Conservation (phyloP, 2,329 filamentous ascomycete species). For the Aspergillus bombycis region DNA sequence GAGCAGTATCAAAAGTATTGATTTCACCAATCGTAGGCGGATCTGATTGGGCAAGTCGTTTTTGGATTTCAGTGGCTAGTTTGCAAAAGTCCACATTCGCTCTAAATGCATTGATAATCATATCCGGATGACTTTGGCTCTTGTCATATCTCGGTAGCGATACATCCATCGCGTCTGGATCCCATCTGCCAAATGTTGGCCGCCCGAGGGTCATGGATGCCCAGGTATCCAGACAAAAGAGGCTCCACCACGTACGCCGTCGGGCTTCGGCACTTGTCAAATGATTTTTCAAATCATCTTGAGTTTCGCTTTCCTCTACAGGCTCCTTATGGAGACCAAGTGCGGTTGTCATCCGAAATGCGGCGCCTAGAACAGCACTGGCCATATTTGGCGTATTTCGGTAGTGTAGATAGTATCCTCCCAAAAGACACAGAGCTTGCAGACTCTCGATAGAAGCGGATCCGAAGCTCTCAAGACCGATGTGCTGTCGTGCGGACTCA, state of each 20-base stretch:
- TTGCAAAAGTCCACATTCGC: constrained; percentile 9
- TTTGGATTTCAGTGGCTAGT: constrained; percentile 9
- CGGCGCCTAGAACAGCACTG: constrained; percentile 20
- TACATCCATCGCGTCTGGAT: constrained; percentile 10
- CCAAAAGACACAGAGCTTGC: constrained; percentile 22
- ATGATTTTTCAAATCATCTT: not conserved
- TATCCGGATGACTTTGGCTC: not conserved
- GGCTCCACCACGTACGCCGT: constrained; percentile 15
- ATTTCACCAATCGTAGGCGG: not conserved
- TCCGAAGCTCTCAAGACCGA: constrained; percentile 15
- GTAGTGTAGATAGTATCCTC: constrained; percentile 21
- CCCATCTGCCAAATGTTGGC: constrained; percentile 13
- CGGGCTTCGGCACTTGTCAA: not conserved
- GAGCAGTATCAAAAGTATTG: constrained; percentile 1
- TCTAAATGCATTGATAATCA: not conserved
- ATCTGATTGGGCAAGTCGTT: constrained; percentile 10
- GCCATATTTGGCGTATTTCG: constrained; percentile 24
- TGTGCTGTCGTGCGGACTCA: constrained; percentile 1
- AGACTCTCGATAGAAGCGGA: constrained; percentile 21
- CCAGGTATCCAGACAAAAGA: constrained; percentile 17
- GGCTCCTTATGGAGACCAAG: constrained; percentile 16
- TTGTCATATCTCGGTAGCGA: not conserved
- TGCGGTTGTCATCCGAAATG: constrained; percentile 22
- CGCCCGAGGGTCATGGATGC: constrained; percentile 14
- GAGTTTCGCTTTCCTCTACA: not conserved